These are phyloP conservation scores for Botryotinia convoluta DNA, from an alignment of 2,329 filamentous ascomycete species.

Conservation along the genomic window DNA sequence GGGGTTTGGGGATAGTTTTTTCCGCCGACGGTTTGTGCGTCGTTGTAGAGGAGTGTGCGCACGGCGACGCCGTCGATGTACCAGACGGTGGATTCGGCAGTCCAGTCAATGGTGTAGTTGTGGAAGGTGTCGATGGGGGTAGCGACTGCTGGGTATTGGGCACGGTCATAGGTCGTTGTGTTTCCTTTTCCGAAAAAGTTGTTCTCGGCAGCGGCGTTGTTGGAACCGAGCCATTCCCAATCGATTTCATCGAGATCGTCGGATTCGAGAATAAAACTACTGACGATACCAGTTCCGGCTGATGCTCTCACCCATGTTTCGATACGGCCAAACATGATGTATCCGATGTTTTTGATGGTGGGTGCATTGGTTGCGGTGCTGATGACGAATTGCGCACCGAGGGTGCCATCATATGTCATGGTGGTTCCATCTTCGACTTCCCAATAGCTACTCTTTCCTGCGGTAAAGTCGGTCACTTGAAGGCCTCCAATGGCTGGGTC, in stretches of 20 bases:
- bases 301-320: constrained; percentile 48
- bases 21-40: constrained; percentile 48
- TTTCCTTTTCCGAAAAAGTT: constrained; percentile 57
- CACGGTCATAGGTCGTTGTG: constrained; percentile 50
- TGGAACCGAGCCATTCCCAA: constrained; percentile 44
- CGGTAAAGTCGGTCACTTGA: constrained; percentile 45
- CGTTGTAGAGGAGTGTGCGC: constrained; percentile 47
- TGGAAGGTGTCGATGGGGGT: constrained; percentile 46
- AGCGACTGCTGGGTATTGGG: constrained; percentile 40
- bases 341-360: constrained; percentile 45
- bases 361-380: constrained; percentile 48
- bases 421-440: constrained; percentile 50
- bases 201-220: constrained; percentile 43
- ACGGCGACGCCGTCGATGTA: constrained; percentile 51
- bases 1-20: constrained; percentile 67
- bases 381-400: constrained; percentile 51
- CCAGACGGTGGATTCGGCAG: constrained; percentile 55
- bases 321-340: constrained; percentile 53
- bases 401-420: constrained; percentile 40
- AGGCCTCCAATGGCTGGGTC: constrained; percentile 44
- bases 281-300: constrained; percentile 49
- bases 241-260: constrained; percentile 54
- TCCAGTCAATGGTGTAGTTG: constrained; percentile 70
- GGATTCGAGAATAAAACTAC: constrained; percentile 49
- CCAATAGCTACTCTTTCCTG: constrained; percentile 50